Conservation (phyloP, 2,329 filamentous ascomycete genomes). For the Sclerotiophoma versabilis region DNA sequence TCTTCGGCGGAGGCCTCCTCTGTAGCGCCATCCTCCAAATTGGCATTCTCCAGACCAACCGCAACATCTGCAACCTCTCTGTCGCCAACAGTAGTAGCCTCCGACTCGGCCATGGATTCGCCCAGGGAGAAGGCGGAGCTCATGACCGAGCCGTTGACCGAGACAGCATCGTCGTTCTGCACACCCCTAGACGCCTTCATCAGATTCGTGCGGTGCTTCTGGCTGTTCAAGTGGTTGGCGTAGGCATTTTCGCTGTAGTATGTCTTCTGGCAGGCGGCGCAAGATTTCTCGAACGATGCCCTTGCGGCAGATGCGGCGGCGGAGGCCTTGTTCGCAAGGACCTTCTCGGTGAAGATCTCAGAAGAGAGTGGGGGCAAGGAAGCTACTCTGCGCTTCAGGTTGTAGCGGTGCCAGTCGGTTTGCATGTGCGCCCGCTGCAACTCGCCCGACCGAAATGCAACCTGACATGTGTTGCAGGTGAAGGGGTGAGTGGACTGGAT, state of each 20-base stretch:
- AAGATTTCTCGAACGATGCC: slow-evolving; percentile 85
- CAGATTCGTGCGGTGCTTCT: slow-evolving; percentile 81
- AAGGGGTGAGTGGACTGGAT: slow-evolving; percentile 72
- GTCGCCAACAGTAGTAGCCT: slow-evolving; percentile 64
- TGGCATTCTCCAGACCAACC: slow-evolving; percentile 75
- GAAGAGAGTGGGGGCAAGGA: slow-evolving; percentile 89
- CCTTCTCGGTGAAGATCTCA: slow-evolving; percentile 94
- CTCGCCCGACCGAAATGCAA: slow-evolving; percentile 93
- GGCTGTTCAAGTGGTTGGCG: slow-evolving; percentile 88
- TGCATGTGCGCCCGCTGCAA: slow-evolving; percentile 96
- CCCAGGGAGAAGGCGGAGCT: slow-evolving; percentile 92
- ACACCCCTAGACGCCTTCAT: slow-evolving; percentile 51
- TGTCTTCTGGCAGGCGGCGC: slow-evolving; percentile 83
- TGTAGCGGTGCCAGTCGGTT: slow-evolving; percentile 98
- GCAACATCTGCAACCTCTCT: slow-evolving; percentile 80
- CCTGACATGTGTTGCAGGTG: slow-evolving; percentile 97
- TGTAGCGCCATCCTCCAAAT: slow-evolving; percentile 40
- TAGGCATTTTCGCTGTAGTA: slow-evolving; percentile 98
- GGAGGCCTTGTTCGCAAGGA: slow-evolving; percentile 85
- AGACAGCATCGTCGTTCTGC: slow-evolving; percentile 69
- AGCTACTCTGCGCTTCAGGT: slow-evolving; percentile 92
- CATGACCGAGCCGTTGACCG: slow-evolving; percentile 70
- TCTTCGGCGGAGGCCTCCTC: slow-evolving; percentile 51
- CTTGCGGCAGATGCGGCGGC: slow-evolving; percentile 85
- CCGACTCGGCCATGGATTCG: slow-evolving; percentile 69